Evolutionary conservation across 495 filamentous ascomycete species (phyloP), one percentile per base, ranked within the genome.

Genomic region (Sordaria brevicollis): DNA sequence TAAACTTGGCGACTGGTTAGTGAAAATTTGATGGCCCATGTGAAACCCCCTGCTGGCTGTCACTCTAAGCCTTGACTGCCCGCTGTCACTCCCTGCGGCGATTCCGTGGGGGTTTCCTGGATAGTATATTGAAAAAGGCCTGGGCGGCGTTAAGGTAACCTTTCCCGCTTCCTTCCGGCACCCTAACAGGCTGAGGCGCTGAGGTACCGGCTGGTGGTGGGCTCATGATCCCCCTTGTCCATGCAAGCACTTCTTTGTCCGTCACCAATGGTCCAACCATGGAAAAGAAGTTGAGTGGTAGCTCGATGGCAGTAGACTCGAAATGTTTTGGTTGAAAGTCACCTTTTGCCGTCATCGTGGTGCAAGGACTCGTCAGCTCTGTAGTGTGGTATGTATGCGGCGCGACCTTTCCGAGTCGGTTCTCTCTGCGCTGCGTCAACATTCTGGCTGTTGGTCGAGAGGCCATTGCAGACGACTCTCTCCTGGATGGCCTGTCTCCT

Each of bases 291-390:
- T 35, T 65, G 6, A 65, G 11, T 25, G 57, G 43, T 43, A 29
- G n/a, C 17, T 41, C 4, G 21, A 35, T 21, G 21, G 19, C 5
- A 38, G 33, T 65, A 21, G 65, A 57, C 65, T 69, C 41, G 35
- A 29, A 35, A 72, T 72, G 69, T 71, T n/a, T 73, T 62, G 25
- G 33, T 13, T 29, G 4, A 9, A 49, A 71, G 65, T 65, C 72
- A 71, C 69, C 74, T 78, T 77, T 67, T 76, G 74, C 74, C 74
- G 76, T 66, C 74, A 78, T 76, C 69, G 62, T 77, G 73, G 71
- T 74, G 75, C 54, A 69, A 77, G 65, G 65, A 74, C 72, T 67
- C 73, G 72, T 76, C 73, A 76, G 17, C 70, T 65, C 35, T 62
- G 49, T n/a, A n/a, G n/a, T n/a, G n/a, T n/a, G n/a, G n/a, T n/a